Evolutionary conservation across 2,329 filamentous ascomycete species (phyloP), one percentile per base, ranked within the genome.

Genomic region (Apiospora aurea): DNA sequence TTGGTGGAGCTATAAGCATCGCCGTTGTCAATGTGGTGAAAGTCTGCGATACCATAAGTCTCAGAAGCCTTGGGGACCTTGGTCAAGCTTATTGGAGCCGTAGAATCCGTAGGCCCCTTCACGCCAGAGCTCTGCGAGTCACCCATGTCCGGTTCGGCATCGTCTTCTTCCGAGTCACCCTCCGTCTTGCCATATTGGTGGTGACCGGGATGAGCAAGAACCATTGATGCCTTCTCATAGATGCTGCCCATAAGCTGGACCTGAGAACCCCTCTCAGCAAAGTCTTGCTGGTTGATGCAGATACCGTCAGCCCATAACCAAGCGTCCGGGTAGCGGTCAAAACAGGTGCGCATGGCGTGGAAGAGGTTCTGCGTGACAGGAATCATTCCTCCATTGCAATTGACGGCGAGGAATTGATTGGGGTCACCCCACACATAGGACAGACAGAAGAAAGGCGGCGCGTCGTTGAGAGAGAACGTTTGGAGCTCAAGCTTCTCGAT

Each of bases 31-130:
- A 49, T n/a, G 5, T 6, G 46, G 1, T 49, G 46, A 8, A 49
- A 49, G 8, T 49, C 46, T 21, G 46, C 46, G 5, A n/a, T 49
- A 0, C 46, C 46, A 7, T n/a, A 49, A n/a, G 46, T 10, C 2
- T 46, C 2, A 7, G 7, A 0, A 1, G 21, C 6, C 21, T 10
- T n/a, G 7, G 46, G 4, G 21, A 2, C 0, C 46, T n/a, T n/a
- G 21, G 2, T n/a, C 41, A 43, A 43, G 13, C 6, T 43, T 43
- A 10, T 43, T 13, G 41, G 13, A 43, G 41, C 8, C 10, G 41
- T 43, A 11, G 41, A 1, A 13, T 43, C 41, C 1, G 1, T 10
- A n/a, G 21, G 46, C n/a, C 6, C 46, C 1, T 49, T 10, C 1
- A 4, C 44, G 44, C 0, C 5, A 46, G 16, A 6, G 14, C 16